Percentiles rank a stretch among this genome's conserved stretches.
phyloP scores from a whole-genome alignment of 1,139 yeast species.

The Lodderomyces beijingensis region DNA sequence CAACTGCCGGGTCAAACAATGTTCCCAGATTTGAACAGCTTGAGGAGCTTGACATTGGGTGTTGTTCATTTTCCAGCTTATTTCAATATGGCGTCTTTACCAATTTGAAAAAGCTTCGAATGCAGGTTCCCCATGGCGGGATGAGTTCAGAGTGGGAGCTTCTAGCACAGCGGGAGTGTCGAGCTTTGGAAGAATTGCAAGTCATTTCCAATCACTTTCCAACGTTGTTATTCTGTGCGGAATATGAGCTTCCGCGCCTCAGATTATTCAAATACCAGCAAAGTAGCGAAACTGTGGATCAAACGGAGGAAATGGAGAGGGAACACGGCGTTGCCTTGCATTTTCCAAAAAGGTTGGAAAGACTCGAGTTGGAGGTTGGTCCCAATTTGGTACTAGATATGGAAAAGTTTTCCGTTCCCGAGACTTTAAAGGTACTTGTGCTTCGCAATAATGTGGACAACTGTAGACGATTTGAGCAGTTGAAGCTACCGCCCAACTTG shows the following conservation, averaged over 20 bases:
- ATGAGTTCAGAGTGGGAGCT: background rate
- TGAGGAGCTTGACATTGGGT: background rate
- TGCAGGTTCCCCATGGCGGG: background rate
- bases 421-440: background rate
- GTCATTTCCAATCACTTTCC: background rate
- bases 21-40: constrained; percentile 1
- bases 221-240: background rate
- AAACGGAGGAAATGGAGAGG: constrained; percentile 1
- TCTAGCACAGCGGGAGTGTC: background rate
- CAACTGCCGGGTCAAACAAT: too few species aligned
- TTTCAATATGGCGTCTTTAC: background rate
- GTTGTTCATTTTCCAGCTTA: background rate
- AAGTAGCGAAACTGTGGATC: background rate
- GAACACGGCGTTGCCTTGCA: background rate
- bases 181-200: background rate
- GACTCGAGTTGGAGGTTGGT: background rate
- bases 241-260: background rate
- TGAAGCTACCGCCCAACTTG: background rate
- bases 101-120: background rate
- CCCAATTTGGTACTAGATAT: background rate
- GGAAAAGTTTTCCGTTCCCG: background rate
- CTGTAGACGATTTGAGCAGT: background rate
- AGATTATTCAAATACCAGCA: background rate
- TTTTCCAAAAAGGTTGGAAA: background rate
- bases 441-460: background rate